These are phyloP conservation scores for Debaryomycetaceae sp. DNA, from an alignment of 1,139 yeast genomes.

Conservation along the genomic window DNA sequence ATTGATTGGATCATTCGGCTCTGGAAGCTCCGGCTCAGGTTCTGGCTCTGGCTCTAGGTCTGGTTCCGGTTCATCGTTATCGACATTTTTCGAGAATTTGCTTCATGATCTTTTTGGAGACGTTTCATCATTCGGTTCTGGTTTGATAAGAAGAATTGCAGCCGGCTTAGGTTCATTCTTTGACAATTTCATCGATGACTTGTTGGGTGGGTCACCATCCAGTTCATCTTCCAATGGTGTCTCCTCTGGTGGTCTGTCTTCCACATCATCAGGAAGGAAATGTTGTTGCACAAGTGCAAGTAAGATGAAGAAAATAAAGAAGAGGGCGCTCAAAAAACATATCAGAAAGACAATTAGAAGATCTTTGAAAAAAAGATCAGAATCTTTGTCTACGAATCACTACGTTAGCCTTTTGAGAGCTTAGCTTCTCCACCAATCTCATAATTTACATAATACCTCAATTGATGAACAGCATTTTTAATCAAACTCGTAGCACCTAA, in stretches of 20 bases:
- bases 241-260: conserved; percentile 1
- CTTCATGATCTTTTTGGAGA: background rate
- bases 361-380: conserved; percentile 7
- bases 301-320: conserved; percentile 12
- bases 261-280: conserved; percentile 10
- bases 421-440: background rate
- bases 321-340: conserved; percentile 17
- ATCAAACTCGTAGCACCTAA: too few species aligned
- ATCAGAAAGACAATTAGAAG: conserved; percentile 15
- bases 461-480: background rate
- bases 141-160: background rate
- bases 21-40: background rate
- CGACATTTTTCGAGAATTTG: background rate
- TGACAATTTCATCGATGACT: background rate
- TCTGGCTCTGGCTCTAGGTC: too few species aligned
- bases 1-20: background rate
- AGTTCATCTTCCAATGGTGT: conserved; percentile 1
- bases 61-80: background rate
- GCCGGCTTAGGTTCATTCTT: background rate
- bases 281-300: conserved; percentile 9
- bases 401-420: background rate
- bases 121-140: background rate
- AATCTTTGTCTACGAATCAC: background rate
- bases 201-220: conserved; percentile 10
- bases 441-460: background rate